Evolutionary conservation across 208 protist species (phyloP).

Genomic region (Leishmania major): DNA sequence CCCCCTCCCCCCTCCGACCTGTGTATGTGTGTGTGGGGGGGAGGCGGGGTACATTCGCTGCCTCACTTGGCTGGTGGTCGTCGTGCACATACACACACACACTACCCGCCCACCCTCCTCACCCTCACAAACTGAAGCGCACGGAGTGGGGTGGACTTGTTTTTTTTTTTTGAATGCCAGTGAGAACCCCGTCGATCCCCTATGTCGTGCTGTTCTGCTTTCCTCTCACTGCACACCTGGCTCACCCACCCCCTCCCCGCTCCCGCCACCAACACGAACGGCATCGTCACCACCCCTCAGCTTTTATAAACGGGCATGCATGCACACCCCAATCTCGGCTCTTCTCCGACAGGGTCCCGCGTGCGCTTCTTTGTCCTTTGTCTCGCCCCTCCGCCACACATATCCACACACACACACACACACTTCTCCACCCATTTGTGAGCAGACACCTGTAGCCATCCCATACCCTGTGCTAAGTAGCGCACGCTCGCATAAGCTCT

Average conservation of each 20-base stretch:
- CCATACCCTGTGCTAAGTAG: background rate
- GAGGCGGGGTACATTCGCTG: background rate
- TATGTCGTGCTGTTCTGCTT: background rate
- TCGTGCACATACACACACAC: background rate
- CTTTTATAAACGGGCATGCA: background rate
- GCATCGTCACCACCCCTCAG: background rate
- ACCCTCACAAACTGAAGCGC: background rate
- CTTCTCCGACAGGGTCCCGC: background rate
- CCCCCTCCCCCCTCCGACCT: background rate
- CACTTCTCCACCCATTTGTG: background rate
- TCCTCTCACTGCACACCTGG: background rate
- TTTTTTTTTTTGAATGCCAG: background rate
- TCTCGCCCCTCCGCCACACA: background rate
- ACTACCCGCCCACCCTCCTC: too few species aligned
- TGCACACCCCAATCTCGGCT: background rate
- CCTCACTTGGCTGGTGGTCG: background rate
- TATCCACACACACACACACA: background rate
- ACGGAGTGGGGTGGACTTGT: background rate
- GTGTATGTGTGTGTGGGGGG: background rate
- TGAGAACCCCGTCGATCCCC: background rate
- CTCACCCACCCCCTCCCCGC: background rate
- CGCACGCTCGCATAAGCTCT: background rate
- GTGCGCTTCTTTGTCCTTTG: background rate
- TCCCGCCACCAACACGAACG: background rate
- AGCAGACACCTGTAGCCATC: background rate